Conservation (phyloP, 495 filamentous ascomycete genomes). For the Lepidopterella palustris region DNA sequence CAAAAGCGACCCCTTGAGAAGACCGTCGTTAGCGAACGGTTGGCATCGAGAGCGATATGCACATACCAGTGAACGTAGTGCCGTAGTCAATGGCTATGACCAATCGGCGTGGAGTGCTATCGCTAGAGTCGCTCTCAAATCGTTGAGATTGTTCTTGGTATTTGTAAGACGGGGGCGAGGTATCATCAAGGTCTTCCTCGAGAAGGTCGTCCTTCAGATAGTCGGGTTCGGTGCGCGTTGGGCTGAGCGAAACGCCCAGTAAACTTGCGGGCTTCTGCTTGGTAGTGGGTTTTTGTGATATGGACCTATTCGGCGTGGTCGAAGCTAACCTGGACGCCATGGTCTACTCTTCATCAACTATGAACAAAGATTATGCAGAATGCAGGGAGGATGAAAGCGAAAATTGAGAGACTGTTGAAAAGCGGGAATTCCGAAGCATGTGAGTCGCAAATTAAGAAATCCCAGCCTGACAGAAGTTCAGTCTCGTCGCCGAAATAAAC, state of each 20-base stretch:
- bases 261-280: background rate
- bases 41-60: background rate
- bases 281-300: background rate
- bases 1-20: conserved; percentile 12
- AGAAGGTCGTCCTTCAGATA: background rate
- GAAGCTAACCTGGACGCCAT: background rate
- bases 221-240: background rate
- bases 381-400: background rate
- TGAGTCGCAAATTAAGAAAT: background rate
- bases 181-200: background rate
- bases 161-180: background rate
- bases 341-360: background rate
- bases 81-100: conserved; percentile 18
- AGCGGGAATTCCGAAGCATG: background rate
- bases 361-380: background rate
- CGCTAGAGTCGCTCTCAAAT: background rate
- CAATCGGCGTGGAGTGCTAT: background rate
- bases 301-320: background rate
- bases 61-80: conserved; percentile 17
- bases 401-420: no score
- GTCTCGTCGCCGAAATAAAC: background rate
- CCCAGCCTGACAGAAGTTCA: background rate
- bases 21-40: background rate
- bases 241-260: background rate
- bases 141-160: background rate